Conservation (phyloP, 495 filamentous ascomycete species). For the Aspergillus bridgeri region DNA sequence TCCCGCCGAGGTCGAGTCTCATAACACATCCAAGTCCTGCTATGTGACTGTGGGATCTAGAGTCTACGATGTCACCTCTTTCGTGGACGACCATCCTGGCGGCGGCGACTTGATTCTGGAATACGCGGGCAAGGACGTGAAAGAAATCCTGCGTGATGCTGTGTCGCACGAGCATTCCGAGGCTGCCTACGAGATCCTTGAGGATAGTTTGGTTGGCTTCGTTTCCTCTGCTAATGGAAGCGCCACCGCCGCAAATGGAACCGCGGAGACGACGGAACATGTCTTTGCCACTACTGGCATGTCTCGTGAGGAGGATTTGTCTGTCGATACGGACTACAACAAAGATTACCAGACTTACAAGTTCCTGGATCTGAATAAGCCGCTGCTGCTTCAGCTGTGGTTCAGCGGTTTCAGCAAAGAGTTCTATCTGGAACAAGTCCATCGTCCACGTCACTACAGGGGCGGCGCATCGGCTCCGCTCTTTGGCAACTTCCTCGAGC, state of each 20-base stretch:
- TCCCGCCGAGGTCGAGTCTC: constrained; percentile 70
- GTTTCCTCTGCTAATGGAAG: constrained; percentile 43
- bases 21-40: constrained; percentile 80
- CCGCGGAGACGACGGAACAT: constrained; percentile 35
- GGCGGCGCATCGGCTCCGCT: constrained; percentile 88
- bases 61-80: constrained; percentile 92
- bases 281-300: constrained; percentile 78
- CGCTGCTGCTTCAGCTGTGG: constrained; percentile 89
- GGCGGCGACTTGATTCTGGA: constrained; percentile 85
- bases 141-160: constrained; percentile 77
- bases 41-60: constrained; percentile 87
- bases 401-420: constrained; percentile 80
- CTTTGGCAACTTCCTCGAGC: constrained; percentile 98
- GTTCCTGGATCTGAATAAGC: constrained; percentile 86
- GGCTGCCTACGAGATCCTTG: constrained; percentile 88
- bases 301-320: constrained; percentile 80
- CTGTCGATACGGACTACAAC: constrained; percentile 71
- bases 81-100: constrained; percentile 85
- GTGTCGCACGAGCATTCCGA: constrained; percentile 82
- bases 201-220: constrained; percentile 80
- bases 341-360: constrained; percentile 82
- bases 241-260: constrained; percentile 36
- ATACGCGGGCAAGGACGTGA: constrained; percentile 85
- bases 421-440: constrained; percentile 95
- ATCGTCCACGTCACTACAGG: constrained; percentile 90